Evolutionary conservation across 2,329 filamentous ascomycete species (phyloP).

Genomic region (Bertia moriformis): DNA sequence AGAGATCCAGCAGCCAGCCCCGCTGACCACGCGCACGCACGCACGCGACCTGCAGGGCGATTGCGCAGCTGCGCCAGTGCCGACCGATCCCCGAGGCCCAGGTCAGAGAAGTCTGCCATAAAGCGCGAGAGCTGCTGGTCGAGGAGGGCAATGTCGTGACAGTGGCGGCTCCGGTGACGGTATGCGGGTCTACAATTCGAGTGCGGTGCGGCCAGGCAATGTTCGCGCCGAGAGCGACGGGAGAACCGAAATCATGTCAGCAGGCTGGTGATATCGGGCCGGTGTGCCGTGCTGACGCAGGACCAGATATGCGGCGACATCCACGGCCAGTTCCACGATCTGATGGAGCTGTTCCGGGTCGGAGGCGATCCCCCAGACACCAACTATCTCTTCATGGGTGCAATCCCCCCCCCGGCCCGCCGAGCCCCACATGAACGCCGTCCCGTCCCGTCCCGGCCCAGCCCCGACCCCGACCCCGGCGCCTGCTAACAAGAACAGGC

Average conservation of each 20-base stretch:
- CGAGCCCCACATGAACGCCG: too few relatives aligned
- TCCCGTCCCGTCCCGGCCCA: not conserved
- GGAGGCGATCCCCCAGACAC: constrained; percentile 89
- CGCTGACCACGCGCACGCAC: too few relatives aligned
- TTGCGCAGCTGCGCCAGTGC: constrained; percentile 87
- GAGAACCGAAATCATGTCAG: not conserved
- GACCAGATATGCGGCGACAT: constrained; percentile 95
- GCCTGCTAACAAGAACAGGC: too few relatives aligned
- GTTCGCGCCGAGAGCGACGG: not conserved
- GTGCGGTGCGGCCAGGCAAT: not conserved
- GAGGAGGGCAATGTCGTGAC: constrained; percentile 96
- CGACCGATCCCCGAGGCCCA: constrained; percentile 89
- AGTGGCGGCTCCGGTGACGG: constrained; percentile 85
- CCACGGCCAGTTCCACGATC: constrained; percentile 87
- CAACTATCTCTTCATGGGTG: constrained; percentile 94
- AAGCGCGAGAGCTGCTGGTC: constrained; percentile 85
- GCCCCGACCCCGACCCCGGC: not conserved
- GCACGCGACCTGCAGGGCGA: constrained; percentile 65
- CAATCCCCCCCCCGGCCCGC: constrained; percentile 5
- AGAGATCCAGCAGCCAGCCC: constrained; percentile 4
- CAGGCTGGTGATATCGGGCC: not conserved
- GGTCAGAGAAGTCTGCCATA: constrained; percentile 93
- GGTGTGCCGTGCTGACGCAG: constrained; percentile 5
- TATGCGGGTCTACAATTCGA: constrained; percentile 30
- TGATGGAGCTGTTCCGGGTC: constrained; percentile 92